A percentile compares a stretch with the other conserved stretches of the same genome.
Conservation (phyloP, 163 green algal genomes). For the Volvox carteri region DNA sequence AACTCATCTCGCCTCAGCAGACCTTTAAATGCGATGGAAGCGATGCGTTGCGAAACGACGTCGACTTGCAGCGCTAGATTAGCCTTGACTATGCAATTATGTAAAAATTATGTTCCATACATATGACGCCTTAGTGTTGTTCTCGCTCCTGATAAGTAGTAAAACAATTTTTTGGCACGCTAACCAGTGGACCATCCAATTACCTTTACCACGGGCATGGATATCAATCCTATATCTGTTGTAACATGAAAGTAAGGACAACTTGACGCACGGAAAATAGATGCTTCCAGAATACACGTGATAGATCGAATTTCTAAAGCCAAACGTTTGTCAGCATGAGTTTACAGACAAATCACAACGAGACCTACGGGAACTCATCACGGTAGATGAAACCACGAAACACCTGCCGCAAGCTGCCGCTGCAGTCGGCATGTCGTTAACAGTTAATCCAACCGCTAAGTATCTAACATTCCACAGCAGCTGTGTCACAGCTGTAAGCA, state of each 20-base stretch:
- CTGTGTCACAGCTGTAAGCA: no score
- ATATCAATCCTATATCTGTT: neutral
- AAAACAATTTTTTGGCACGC: neutral
- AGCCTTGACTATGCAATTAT: neutral
- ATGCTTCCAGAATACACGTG: neutral
- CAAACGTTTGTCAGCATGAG: no score
- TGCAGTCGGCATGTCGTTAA: no score
- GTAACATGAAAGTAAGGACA: neutral
- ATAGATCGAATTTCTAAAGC: no score
- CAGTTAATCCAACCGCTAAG: no score
- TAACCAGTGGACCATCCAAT: no score
- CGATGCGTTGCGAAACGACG: neutral
- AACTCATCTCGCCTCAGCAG: conserved; percentile 1
- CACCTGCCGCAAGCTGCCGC: no score
- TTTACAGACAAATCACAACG: no score
- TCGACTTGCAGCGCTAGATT: neutral
- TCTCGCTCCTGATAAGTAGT: neutral
- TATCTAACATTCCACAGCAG: no score
- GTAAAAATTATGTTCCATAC: neutral
- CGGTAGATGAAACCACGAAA: no score
- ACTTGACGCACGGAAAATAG: neutral
- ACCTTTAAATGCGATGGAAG: neutral
- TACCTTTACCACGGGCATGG: neutral
- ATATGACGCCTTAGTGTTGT: neutral
- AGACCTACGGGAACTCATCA: no score